Percentiles rank a stretch among this genome's conserved stretches.
These are phyloP conservation scores for Colletotrichum acutatum DNA, from an alignment of 2,329 filamentous ascomycete species.

Conservation along the genomic window DNA sequence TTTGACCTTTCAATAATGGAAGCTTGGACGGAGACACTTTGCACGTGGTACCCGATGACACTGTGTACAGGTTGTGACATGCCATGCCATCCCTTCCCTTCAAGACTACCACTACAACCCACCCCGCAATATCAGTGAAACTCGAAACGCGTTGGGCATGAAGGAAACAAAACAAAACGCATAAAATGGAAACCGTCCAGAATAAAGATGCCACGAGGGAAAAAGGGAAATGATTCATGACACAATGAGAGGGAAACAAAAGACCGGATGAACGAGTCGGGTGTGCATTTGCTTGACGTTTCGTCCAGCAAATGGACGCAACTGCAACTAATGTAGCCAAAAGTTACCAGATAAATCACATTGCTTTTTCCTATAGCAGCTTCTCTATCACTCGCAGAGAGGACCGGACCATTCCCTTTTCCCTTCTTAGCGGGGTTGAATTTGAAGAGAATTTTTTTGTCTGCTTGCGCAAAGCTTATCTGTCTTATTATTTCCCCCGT, in stretches of 20 bases:
- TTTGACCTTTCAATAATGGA: no score
- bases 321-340: background rate
- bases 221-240: background rate
- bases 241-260: background rate
- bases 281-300: background rate
- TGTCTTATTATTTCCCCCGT: constrained; percentile 2
- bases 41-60: no score
- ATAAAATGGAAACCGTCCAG: background rate
- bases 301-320: background rate
- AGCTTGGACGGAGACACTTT: no score
- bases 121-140: constrained; percentile 2
- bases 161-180: background rate
- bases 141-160: constrained; percentile 4
- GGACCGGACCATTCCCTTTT: background rate
- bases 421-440: background rate
- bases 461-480: constrained; percentile 5
- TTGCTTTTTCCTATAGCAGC: background rate
- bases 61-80: background rate
- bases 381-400: background rate
- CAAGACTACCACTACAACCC: background rate
- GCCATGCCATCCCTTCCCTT: background rate
- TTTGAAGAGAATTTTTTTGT: background rate
- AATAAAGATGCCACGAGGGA: background rate
- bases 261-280: constrained; percentile 5
- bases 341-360: no score